Base-by-base conservation (phyloP, 768 basidiomycete genomes). In the Amanita polypyramis region DNA sequence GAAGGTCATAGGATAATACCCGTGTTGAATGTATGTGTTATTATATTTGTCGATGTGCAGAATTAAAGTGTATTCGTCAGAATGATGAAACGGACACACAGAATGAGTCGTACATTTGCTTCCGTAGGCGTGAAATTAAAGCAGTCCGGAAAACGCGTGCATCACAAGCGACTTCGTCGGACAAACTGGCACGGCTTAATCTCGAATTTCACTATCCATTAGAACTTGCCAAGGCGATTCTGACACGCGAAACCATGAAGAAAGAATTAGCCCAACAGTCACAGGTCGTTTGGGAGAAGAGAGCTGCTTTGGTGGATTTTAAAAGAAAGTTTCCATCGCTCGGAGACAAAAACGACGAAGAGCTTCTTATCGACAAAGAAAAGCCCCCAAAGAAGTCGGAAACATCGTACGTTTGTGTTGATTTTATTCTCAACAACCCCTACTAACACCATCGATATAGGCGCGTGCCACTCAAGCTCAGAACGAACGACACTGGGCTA, bases 71-170 rank as follows among this genome's bases (percentile, higher is more conserved):
- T 55, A 11, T 51, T 20, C 43, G 34, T 4, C 35, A 89, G 85
- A 83, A 77, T 57, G 93, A 98, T 62, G 94, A 97, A 66, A 75
- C 85, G 15, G 92, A 96, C 62, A 82, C 82, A 39, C 75, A 75
- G 55, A 91, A 89, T 47, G 93, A 95, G 57, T 94, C 95, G 0
- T 98, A 97, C 54, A 86, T 97, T 38, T 99, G 96, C 65, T 99
- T 99, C 75, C 80, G 96, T 32, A 77, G 93, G 51, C 83, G 94
- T 47, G 95, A 98, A 62, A 83, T 86, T 64, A 98, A 98, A 62
- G 82, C 89, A 3, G 77, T 90, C 38, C 82, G 96, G 52, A 98
- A 98, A 69, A 97, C 95, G 7, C 81, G 95, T 6, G 84, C 92
- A 11, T 85, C 85, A 1, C 94, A 98, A 58, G 82, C 81, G 8